Evolutionary conservation across 1,284 basidiomycete species (phyloP), one percentile per base, ranked within the genome.

Genomic region (Ceratobasidium sp.): DNA sequence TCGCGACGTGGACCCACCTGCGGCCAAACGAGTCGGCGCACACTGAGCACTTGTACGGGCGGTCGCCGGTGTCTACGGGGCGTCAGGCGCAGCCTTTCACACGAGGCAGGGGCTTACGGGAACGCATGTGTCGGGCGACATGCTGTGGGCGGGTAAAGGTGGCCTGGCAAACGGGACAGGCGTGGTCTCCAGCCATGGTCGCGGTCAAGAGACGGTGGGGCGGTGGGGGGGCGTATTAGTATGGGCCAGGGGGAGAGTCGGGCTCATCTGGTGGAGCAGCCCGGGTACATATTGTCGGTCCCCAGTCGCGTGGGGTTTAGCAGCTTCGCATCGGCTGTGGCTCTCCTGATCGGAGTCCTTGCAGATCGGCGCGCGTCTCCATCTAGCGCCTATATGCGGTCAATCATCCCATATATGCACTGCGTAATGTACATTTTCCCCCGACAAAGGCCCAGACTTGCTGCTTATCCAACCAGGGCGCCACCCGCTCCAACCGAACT

Each of bases 121-220:
- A 93, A 80, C 93, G 89, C 88, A 96, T 92, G 83, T 96, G 93
- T 72, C 94, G 84, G 9, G 93, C 93, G 74, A 95, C 93, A 88
- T 95, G 94, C 79, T 95, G 93, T 41, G 93, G 93, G 69, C 93
- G 86, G 22, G 93, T 95, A 81, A 95, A 95, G 0, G 93, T 94
- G 0, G 93, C 92, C 77, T 91, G 88, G 81, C 93, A 95, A 24
- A 95, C 92, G 22, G 91, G 88, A 81, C 92, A 93, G 79, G 88
- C 88, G 84, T 90, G 89, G 83, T 90, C 89, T 74, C 89, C 89
- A 74, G 84, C 89, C 89, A 89, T 89, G 66, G 79, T 85, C 39
- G 66, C n/a, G 51, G 69, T 58, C 49, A 34, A 29, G 53, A 61
- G 31, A 34, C 6, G 56, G 58, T 64, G 66, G 34, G 41, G 72